Base-by-base conservation (phyloP, 352 stramenopile species). In the Phytophthora idaei region DNA sequence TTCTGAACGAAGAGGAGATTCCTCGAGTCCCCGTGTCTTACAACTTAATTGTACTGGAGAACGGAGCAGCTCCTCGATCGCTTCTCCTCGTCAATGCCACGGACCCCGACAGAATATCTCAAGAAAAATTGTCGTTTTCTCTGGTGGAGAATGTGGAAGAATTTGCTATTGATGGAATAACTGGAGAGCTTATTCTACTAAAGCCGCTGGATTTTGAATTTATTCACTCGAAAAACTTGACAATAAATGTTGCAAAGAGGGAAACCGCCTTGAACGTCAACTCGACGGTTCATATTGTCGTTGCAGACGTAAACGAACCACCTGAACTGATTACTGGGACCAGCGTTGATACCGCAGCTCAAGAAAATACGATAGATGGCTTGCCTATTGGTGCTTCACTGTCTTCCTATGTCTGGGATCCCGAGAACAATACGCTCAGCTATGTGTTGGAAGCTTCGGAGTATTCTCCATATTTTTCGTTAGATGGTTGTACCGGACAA, bases 401-500 rank as follows among this genome's bases (percentile, higher is more conserved):
- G 25, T 65, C 57, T n/a, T 39, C 48, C 1, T 68, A 57, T 36
- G 55, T 81, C 2, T 90, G 78, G 78, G 81, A 87, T 41, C 81
- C 81, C 7, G 81, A 90, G 47, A 90, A 87, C 48, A 69, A 86
- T 44, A 80, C 64, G 3, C 17, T 87, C 0, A 69, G 51, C 15
- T 90, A 80, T 27, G 47, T 74, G 14, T 51, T 90, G 12, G 69
- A 84, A 11, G 34, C 71, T 5, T 87, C 81, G 0, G 64, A 77
- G 17, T 75, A 76, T 49, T 87, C 81, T 4, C 47, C 17, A 15
- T 83, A 67, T 44, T 90, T 90, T 34, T 69, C 45, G 0, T 11
- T 90, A 3, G 78, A 87, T n/a, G 65, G 65, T 11, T 90, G 81
- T 55, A 74, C 61, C 32, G 81, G 81, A 4, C 78, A 90, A 48